Evolutionary conservation across 495 filamentous ascomycete species (phyloP).

Genomic region (Terfezia boudieri): DNA sequence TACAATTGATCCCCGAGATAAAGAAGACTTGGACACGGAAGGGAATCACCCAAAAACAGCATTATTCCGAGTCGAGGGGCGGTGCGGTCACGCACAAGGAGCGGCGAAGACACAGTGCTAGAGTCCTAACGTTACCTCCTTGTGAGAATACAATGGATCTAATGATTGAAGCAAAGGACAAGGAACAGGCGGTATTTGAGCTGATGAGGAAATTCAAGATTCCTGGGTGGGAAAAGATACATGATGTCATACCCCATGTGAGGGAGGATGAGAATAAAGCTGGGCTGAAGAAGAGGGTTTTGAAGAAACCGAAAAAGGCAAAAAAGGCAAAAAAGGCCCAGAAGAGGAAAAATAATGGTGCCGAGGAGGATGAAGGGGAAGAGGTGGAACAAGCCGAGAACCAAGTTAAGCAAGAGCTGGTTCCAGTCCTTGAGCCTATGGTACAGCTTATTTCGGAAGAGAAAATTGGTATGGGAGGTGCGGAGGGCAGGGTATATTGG

Average conservation of each 20-base stretch:
- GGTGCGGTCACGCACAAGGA: constrained; percentile 53
- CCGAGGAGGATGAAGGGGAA: constrained; percentile 24
- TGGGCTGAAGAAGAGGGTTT: constrained; percentile 27
- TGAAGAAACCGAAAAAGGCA: constrained; percentile 23
- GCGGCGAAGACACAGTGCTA: constrained; percentile 60
- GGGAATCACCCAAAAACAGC: constrained; percentile 83
- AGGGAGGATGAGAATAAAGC: constrained; percentile 58
- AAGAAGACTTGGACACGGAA: constrained; percentile 69
- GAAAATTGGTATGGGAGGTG: constrained; percentile 73
- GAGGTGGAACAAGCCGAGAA: constrained; percentile 13
- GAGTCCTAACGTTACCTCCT: constrained; percentile 58
- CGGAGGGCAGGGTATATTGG: constrained; percentile 78
- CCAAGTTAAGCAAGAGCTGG: background rate
- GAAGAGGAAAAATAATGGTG: constrained; percentile 5
- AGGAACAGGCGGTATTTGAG: constrained; percentile 92
- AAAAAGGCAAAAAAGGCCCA: constrained; percentile 14
- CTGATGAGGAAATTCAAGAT: constrained; percentile 73
- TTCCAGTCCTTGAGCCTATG: background rate
- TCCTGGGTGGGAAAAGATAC: constrained; percentile 49
- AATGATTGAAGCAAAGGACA: constrained; percentile 98
- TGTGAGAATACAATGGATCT: constrained; percentile 67
- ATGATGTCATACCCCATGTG: constrained; percentile 55
- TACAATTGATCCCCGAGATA: constrained; percentile 47
- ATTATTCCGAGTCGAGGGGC: constrained; percentile 65
- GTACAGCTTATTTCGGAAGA: constrained; percentile 30